Evolutionary conservation across 2,329 filamentous ascomycete genomes (phyloP), one percentile per base, ranked within the genome.

Genomic region (Emmonsiellopsis sp.): DNA sequence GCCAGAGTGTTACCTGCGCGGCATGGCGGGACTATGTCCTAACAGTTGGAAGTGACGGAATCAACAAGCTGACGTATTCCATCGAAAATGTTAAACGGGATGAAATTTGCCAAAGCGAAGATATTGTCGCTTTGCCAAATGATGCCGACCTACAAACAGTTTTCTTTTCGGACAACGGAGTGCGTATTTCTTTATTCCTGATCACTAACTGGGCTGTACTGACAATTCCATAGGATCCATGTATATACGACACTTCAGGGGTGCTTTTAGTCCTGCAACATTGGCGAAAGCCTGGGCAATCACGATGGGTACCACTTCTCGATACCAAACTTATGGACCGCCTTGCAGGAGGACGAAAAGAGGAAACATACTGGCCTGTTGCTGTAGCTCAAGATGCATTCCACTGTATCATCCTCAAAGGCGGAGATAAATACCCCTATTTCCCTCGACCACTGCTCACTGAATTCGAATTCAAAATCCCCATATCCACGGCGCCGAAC

Each of bases 331-430:
- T 86, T 39, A 77, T 98, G 9, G 79, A 88, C 1, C 89, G 93
- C 56, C 80, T 96, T 3, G 86, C 88, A 0, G 84, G 83, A 2
- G 93, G 93, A 31, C 84, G 85, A 54, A 96, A 95, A 69, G 81
- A 86, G 58, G 93, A 98, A 71, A 82, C 78, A 0, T 98, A 98
- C 74, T 98, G 91, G 81, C 93, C 93, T 1, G 88, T 98, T 34
- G 93, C 93, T 0, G 91, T 97, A 1, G 89, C 92, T 2, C 84
- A 91, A 62, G 80, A 87, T 64, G 92, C 87, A 64, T 98, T 98
- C 71, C 92, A 97, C 77, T 98, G 94, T 74, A 96, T 98, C 71
- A 97, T 98, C 62, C 84, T 98, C 65, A 98, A 98, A 73, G 93
- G 93, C 57, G 87, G 87, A 37, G 93, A 98, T 66, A 82, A 86